Percentiles rank a stretch among this genome's conserved stretches.
Conservation (phyloP, 1,284 basidiomycete genomes). For the Irpex sp. region DNA sequence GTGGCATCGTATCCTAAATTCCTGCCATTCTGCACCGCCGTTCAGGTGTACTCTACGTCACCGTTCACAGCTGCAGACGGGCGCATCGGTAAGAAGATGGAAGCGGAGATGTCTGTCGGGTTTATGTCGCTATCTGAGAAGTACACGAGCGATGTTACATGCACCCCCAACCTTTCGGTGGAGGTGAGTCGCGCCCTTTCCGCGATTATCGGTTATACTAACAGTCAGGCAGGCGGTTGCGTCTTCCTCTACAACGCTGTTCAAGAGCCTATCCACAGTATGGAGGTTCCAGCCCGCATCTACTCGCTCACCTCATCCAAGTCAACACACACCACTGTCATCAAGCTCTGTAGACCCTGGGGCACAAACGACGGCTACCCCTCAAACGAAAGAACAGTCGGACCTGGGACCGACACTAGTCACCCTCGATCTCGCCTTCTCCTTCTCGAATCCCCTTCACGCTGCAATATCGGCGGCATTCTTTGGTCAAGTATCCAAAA, state of each 20-base stretch:
- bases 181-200: slow-evolving; percentile 46
- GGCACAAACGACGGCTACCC: slow-evolving; percentile 1
- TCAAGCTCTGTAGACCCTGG: slow-evolving; percentile 8
- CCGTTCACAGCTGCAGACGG: slow-evolving; percentile 22
- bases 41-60: slow-evolving; percentile 56
- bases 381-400: slow-evolving; percentile 13
- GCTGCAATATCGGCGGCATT: slow-evolving; percentile 79
- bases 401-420: slow-evolving; percentile 60
- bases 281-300: slow-evolving; percentile 75
- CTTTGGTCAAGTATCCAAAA: slow-evolving; percentile 81
- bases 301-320: slow-evolving; percentile 38
- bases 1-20: slow-evolving; percentile 85
- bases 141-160: slow-evolving; percentile 85
- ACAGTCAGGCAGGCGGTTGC: slow-evolving; percentile 55
- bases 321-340: slow-evolving; percentile 16
- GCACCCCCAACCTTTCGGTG: slow-evolving; percentile 73
- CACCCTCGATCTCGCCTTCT: slow-evolving; percentile 79
- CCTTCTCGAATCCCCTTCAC: slow-evolving; percentile 86
- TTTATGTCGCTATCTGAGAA: slow-evolving; percentile 87
- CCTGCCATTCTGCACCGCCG: slow-evolving; percentile 85
- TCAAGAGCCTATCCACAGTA: slow-evolving; percentile 79
- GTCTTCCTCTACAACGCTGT: slow-evolving; percentile 79
- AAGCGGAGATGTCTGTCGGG: slow-evolving; percentile 86
- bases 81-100: slow-evolving; percentile 37
- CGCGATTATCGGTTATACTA: too few relatives aligned